Percentiles rank a stretch among this genome's conserved stretches.
Evolutionary conservation across 2,329 filamentous ascomycete genomes (phyloP).

Genomic region (Fusarium longipes): DNA sequence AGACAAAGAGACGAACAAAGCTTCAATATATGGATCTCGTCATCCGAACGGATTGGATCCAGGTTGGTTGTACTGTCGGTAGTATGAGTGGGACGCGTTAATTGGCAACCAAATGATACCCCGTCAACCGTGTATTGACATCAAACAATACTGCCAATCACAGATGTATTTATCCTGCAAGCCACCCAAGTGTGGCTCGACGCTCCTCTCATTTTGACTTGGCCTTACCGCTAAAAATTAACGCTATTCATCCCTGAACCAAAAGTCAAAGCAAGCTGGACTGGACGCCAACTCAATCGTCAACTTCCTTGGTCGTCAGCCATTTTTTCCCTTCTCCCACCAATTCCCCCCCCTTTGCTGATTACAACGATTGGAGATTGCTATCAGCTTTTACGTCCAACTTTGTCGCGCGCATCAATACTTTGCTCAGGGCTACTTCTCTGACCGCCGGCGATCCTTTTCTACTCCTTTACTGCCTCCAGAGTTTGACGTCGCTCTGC

Average conservation of each 20-base stretch:
- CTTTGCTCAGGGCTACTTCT: slow-evolving; percentile 17
- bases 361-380: slow-evolving; percentile 36
- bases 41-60: neutral
- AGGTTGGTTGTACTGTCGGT: slow-evolving; percentile 3
- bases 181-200: slow-evolving; percentile 42
- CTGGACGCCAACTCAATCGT: slow-evolving; percentile 38
- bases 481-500: slow-evolving; percentile 43
- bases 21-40: neutral
- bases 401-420: slow-evolving; percentile 29
- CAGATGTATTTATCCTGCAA: slow-evolving; percentile 4
- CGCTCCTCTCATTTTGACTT: slow-evolving; percentile 22
- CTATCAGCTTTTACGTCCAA: slow-evolving; percentile 27
- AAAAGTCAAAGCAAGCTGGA: slow-evolving; percentile 40
- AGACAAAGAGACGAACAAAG: slow-evolving; percentile 11
- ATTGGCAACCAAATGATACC: slow-evolving; percentile 24
- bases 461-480: slow-evolving; percentile 34
- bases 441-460: slow-evolving; percentile 34
- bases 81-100: slow-evolving; percentile 36
- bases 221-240: slow-evolving; percentile 30
- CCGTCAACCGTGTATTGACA: slow-evolving; percentile 35
- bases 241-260: slow-evolving; percentile 46
- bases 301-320: slow-evolving; percentile 45
- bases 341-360: slow-evolving; percentile 34
- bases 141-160: slow-evolving; percentile 27
- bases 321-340: slow-evolving; percentile 39